Evolutionary conservation across 768 basidiomycete genomes (phyloP).

Genomic region (Kwoniella europaea): DNA sequence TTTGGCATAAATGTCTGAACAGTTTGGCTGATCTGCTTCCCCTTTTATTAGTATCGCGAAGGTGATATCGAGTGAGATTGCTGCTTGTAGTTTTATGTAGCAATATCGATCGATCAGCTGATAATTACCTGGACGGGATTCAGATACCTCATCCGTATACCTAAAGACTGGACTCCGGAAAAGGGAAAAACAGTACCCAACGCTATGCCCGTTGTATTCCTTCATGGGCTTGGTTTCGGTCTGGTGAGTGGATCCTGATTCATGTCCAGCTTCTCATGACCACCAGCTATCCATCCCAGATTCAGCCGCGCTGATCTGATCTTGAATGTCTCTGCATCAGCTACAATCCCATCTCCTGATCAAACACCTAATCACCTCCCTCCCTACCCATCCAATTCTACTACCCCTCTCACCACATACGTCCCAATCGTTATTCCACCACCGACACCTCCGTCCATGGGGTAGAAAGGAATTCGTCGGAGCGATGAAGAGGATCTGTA

Average conservation of each 20-base stretch:
- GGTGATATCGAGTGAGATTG: conserved; percentile 78
- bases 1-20: neutral
- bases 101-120: too few species aligned
- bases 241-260: conserved; percentile 53
- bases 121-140: too few species aligned
- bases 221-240: conserved; percentile 89
- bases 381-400: conserved; percentile 74
- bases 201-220: conserved; percentile 72
- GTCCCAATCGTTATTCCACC: conserved; percentile 82
- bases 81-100: too few species aligned
- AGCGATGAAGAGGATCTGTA: conserved; percentile 66
- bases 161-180: conserved; percentile 68
- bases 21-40: neutral
- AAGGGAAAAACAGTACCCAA: conserved; percentile 62
- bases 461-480: conserved; percentile 67
- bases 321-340: conserved; percentile 7
- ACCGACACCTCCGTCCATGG: conserved; percentile 72
- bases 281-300: neutral
- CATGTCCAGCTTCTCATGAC: too few species aligned
- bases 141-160: conserved; percentile 79
- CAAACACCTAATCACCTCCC: conserved; percentile 52
- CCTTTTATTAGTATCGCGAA: conserved; percentile 58
- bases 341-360: conserved; percentile 68
- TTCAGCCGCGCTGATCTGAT: neutral
- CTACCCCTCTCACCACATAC: conserved; percentile 82